These are phyloP conservation scores for Geosmithia flava DNA, from an alignment of 2,329 filamentous ascomycete genomes.

Conservation along the genomic window DNA sequence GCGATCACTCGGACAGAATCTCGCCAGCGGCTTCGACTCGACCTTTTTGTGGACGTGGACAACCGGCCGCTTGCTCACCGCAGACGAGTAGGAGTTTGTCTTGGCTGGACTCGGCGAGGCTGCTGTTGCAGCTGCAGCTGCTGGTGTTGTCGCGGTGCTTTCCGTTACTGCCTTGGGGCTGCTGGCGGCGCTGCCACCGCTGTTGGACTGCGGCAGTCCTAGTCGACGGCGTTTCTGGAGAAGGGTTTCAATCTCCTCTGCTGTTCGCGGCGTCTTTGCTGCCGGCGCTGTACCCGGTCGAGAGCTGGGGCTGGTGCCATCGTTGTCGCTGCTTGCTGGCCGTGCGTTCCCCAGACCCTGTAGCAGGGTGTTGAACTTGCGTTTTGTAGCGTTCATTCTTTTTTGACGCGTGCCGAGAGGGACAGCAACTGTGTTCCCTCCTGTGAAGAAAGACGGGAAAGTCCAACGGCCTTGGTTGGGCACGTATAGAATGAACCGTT, in stretches of 20 bases:
- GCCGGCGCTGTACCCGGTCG: conserved; percentile 8
- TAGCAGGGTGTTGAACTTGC: conserved; percentile 68
- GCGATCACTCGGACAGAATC: conserved; percentile 79
- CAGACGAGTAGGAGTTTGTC: neutral
- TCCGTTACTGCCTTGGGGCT: neutral
- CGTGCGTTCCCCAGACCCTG: conserved; percentile 43
- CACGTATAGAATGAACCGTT: neutral
- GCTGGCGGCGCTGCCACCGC: neutral
- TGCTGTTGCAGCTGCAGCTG: neutral
- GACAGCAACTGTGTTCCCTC: neutral
- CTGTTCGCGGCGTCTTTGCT: conserved; percentile 5
- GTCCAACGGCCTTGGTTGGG: neutral
- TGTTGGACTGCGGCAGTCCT: conserved; percentile 15
- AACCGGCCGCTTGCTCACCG: neutral
- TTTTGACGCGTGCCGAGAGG: neutral
- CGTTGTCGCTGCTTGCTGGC: conserved; percentile 34
- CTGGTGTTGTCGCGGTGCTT: neutral
- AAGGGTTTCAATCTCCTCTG: conserved; percentile 22
- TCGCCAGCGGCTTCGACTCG: conserved; percentile 29
- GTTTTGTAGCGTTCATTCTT: conserved; percentile 63
- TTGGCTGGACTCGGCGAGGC: neutral
- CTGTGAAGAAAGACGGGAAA: no score
- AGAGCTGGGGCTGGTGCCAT: conserved; percentile 29
- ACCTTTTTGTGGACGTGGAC: neutral
- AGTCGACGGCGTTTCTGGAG: conserved; percentile 42